Conservation (phyloP, 2,329 filamentous ascomycete species). For the Cadophora gregata region DNA sequence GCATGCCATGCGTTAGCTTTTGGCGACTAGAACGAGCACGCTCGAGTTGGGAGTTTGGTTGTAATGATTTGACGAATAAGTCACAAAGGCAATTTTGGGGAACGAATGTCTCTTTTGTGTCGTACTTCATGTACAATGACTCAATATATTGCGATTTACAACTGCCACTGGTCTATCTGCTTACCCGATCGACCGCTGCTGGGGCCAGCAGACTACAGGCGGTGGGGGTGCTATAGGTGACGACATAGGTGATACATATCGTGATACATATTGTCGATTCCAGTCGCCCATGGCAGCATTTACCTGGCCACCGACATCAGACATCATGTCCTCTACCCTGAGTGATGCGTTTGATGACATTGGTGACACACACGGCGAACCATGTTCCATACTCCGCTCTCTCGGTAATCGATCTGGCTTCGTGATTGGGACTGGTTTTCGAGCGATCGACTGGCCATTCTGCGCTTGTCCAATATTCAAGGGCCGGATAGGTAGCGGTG, state of each 20-base stretch:
- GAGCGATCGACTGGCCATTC: background rate
- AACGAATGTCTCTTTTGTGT: background rate
- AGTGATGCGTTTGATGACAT: background rate
- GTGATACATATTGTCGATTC: background rate
- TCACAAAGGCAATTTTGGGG: background rate
- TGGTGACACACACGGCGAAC: slow-evolving; percentile 2
- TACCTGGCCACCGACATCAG: background rate
- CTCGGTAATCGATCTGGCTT: background rate
- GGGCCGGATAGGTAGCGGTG: slow-evolving; percentile 7
- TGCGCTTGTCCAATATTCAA: background rate
- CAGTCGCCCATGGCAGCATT: background rate
- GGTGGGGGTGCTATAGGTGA: background rate
- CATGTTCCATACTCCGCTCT: background rate
- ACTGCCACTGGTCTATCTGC: background rate
- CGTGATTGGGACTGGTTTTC: background rate
- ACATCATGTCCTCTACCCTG: background rate
- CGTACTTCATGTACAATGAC: slow-evolving; percentile 7
- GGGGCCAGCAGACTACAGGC: background rate
- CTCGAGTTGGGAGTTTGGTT: slow-evolving; percentile 2
- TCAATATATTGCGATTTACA: slow-evolving; percentile 13
- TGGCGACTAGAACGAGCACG: slow-evolving; percentile 5
- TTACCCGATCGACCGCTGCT: background rate
- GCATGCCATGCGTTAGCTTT: background rate
- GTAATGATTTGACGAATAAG: background rate
- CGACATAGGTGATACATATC: too few relatives aligned